These are phyloP conservation scores for Mollisia scopiformis DNA, from an alignment of 2,329 filamentous ascomycete genomes.

Conservation along the genomic window DNA sequence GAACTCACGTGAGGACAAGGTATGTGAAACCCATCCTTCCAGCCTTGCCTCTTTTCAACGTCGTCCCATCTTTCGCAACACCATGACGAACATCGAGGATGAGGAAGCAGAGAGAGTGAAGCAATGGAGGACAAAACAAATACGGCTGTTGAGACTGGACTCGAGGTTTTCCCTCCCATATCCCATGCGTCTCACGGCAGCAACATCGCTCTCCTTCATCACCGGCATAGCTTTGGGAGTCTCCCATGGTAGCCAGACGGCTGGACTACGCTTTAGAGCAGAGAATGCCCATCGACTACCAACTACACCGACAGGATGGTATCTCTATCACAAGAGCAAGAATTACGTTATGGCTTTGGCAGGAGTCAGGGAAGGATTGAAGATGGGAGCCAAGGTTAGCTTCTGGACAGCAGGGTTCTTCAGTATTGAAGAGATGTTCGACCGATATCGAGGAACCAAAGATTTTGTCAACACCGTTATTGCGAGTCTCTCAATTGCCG, in stretches of 20 bases:
- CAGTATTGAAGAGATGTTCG: constrained; percentile 82
- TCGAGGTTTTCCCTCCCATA: constrained; percentile 64
- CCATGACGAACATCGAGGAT: constrained; percentile 10
- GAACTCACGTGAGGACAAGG: background rate
- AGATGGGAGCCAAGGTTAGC: constrained; percentile 71
- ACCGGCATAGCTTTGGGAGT: constrained; percentile 74
- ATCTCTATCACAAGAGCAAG: constrained; percentile 97
- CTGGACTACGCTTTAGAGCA: constrained; percentile 84
- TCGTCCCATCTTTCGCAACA: constrained; percentile 12
- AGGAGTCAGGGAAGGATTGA: constrained; percentile 76
- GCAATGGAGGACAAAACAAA: constrained; percentile 18
- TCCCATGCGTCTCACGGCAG: constrained; percentile 66
- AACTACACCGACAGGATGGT: constrained; percentile 83
- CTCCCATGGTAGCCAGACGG: constrained; percentile 71
- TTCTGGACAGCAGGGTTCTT: constrained; percentile 79
- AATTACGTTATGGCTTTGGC: constrained; percentile 86
- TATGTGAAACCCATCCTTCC: constrained; percentile 10
- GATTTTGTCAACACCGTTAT: constrained; percentile 83
- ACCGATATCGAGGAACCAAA: constrained; percentile 68
- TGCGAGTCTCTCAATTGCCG: constrained; percentile 82
- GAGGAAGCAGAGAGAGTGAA: constrained; percentile 19
- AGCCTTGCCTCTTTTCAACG: constrained; percentile 22
- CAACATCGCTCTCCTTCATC: constrained; percentile 63
- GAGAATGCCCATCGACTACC: constrained; percentile 96
- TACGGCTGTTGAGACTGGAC: constrained; percentile 19